Evolutionary conservation across 2,329 filamentous ascomycete genomes (phyloP), one percentile per base, ranked within the genome.

Genomic region (Apiospora rasikravindrae): DNA sequence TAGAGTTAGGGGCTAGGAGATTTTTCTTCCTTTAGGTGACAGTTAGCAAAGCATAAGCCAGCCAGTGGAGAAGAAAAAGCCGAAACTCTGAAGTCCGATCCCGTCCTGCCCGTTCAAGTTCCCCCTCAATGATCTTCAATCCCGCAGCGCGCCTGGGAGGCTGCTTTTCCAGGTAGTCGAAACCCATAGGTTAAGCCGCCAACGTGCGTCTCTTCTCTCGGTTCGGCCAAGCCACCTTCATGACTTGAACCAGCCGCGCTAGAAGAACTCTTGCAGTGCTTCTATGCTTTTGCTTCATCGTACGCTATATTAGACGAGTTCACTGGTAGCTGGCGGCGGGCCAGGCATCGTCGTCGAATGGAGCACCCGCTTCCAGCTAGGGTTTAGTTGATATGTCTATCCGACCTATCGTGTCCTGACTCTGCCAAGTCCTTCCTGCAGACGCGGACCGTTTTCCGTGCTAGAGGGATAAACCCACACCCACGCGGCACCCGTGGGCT

Each of bases 401-500:
- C 57, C 57, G 57, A 64, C 57, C 57, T 64, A 64, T 64, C 57
- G 33, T 64, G 57, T 33, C 29, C 57, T 64, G 57, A 64, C 57
- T 47, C 29, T 10, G 68, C 68, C 68, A 69, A 69, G 68, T 29
- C 68, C 24, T 57, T 69, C 47, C 77, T 79, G 77, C 78, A 81
- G 78, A 79, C 73, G 80, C 80, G 80, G 80, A 81, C 80, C 80
- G 79, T 80, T 81, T 81, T 81, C 79, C 79, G 80, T 80, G 77
- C 77, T 78, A 79, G 77, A 40, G 69, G 69, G 24, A 53, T 67
- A 69, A 40, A 68, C 67, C 29, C 71, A 73, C 73, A 72, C 69
- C 69, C 57, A n/a, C 57, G 57, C 57, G 57, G 57, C 19, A 64
- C 10, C 10, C 24, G 57, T 64, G 57, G 51, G 57, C 14, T 2